phyloP scores from a whole-genome alignment of 169 alveolate genomes.

The Eimeria falciformis region DNA sequence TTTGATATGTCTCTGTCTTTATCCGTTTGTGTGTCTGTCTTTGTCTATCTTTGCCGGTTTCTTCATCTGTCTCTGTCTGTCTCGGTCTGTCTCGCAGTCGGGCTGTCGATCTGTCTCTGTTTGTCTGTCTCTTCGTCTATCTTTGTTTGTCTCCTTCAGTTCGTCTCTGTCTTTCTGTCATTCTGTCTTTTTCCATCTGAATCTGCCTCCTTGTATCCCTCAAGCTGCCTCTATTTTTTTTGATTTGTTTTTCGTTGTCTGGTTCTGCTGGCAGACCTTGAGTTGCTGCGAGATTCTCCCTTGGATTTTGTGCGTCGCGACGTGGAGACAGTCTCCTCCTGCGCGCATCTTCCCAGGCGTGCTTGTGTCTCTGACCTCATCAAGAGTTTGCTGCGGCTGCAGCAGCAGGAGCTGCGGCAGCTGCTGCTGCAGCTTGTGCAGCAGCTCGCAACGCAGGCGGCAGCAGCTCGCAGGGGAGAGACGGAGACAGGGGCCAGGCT shows the following conservation, averaged over 20 bases:
- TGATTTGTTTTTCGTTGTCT: background rate
- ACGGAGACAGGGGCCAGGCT: background rate
- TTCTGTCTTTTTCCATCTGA: background rate
- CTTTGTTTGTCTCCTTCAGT: background rate
- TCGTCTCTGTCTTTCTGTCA: background rate
- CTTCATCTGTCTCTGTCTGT: background rate
- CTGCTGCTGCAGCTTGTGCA: conserved; percentile 53
- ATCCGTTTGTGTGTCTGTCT: background rate
- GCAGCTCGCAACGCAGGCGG: conserved; percentile 27
- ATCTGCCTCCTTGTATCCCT: background rate
- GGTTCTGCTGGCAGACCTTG: conserved; percentile 18
- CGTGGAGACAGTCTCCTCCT: conserved; percentile 29
- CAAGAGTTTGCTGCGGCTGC: conserved; percentile 32
- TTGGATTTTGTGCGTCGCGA: conserved; percentile 63
- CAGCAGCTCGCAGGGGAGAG: background rate
- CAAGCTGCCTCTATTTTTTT: background rate
- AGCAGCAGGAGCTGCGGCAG: conserved; percentile 2
- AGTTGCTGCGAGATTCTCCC: conserved; percentile 53
- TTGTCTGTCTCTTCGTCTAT: background rate
- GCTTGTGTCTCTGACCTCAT: conserved; percentile 57
- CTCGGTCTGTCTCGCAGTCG: background rate
- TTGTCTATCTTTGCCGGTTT: background rate
- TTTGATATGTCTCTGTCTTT: background rate
- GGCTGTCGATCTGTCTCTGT: background rate
- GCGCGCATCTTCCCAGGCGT: conserved; percentile 58